Evolutionary conservation across 1,284 basidiomycete genomes (phyloP).

Genomic region (Leucoagaricus sp.): DNA sequence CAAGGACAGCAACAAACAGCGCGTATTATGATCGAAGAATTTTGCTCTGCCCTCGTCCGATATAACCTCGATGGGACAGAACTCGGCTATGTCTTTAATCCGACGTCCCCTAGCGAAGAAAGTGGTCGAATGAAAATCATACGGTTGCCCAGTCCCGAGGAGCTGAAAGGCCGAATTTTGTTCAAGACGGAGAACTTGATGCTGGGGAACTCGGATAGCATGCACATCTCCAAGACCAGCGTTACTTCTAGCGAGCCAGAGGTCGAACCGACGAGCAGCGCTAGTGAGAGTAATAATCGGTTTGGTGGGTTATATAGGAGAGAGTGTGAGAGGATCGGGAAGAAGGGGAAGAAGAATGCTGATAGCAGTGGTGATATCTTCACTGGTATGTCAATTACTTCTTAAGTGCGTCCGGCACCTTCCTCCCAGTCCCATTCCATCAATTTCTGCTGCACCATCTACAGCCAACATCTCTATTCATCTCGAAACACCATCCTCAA

Average conservation of each 20-base stretch:
- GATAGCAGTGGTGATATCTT: conserved; percentile 1
- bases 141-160: conserved; percentile 83
- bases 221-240: conserved; percentile 16
- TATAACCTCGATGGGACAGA: conserved; percentile 49
- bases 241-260: conserved; percentile 7
- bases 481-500: too few relatives aligned
- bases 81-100: background rate
- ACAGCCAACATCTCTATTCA: too few relatives aligned
- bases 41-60: conserved; percentile 75
- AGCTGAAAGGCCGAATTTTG: conserved; percentile 78
- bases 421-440: conserved; percentile 19
- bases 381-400: conserved; percentile 7
- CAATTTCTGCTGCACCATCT: too few relatives aligned
- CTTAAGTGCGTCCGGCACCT: conserved; percentile 26
- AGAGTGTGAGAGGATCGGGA: background rate
- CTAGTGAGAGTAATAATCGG: conserved; percentile 11
- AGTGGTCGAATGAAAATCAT: conserved; percentile 48
- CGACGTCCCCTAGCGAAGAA: background rate
- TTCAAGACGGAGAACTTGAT: conserved; percentile 63
- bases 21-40: conserved; percentile 76
- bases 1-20: conserved; percentile 85
- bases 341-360: background rate
- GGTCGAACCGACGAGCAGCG: conserved; percentile 26
- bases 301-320: background rate
- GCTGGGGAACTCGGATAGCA: conserved; percentile 20